Percentiles rank a stretch among this genome's conserved stretches.
These are phyloP conservation scores for Cenchrus americanus DNA, from an alignment of 176 grass and related monocot species.

Conservation along the genomic window DNA sequence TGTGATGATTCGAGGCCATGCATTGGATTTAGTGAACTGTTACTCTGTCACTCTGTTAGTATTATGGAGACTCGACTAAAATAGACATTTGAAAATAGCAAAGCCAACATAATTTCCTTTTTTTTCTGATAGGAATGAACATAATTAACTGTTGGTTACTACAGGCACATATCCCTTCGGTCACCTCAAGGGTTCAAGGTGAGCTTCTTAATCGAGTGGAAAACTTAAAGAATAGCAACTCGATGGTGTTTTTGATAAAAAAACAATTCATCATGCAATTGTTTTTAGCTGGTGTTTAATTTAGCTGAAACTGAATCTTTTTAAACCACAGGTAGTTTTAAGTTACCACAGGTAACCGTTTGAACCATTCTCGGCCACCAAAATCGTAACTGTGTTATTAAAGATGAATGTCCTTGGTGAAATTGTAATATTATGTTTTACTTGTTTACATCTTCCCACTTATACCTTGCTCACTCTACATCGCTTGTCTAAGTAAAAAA, in stretches of 20 bases:
- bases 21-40: too few relatives aligned
- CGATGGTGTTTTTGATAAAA: too few relatives aligned
- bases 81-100: too few relatives aligned
- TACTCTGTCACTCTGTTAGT: too few relatives aligned
- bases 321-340: background rate
- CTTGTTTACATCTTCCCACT: constrained; percentile 10
- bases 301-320: background rate
- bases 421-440: constrained; percentile 46
- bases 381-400: constrained; percentile 3
- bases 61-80: too few relatives aligned
- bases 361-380: background rate
- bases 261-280: background rate
- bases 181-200: background rate
- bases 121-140: background rate
- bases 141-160: background rate
- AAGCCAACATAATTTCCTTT: background rate
- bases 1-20: background rate
- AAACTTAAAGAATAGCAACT: too few relatives aligned
- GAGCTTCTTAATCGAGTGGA: too few relatives aligned
- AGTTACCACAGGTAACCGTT: background rate
- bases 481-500: constrained; percentile 8
- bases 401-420: constrained; percentile 51
- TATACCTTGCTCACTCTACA: background rate
- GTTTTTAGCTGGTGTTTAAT: background rate
- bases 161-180: background rate